Evolutionary conservation across 2,329 filamentous ascomycete genomes (phyloP), one percentile per base, ranked within the genome.

Genomic region (Cladosporium halotolerans): DNA sequence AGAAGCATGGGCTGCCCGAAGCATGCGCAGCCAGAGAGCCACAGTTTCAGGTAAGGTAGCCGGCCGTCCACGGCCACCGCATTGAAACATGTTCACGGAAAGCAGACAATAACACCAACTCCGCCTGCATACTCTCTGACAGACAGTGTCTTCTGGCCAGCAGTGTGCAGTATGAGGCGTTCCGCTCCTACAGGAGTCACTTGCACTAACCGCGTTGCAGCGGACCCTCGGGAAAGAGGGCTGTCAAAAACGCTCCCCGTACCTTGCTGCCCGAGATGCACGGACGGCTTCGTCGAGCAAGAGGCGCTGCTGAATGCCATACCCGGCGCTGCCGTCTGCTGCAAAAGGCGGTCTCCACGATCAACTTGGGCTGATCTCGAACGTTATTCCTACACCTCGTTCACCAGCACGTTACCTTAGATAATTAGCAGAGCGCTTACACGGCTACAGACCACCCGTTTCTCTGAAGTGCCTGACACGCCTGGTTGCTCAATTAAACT

Each of bases 31-130:
- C 34, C 47, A 41, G 47, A 32, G 39, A 51, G 48, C 48, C 48
- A 51, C 48, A 31, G 48, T 51, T 51, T 51, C 48, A 51, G 48
- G 38, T 51, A 51, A n/a, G 40, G 28, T 44, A 19, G 28, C 42
- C 40, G 33, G 28, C 39, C 14, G 10, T 50, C 16, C 9, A 34
- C 32, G 38, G 8, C 47, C 10, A 41, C 39, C 16, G 9, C 40
- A 14, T 10, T 23, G 14, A 19, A n/a, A 9, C 16, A 14, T 42
- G 40, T 13, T 42, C 40, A 18, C 18, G 3, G 14, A 39, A 3
- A 13, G 7, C 11, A 9, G 36, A n/a, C 10, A 16, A 51, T n/a
- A 3, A 28, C 36, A 32, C 44, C 39, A 40, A 51, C 39, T 38
- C 38, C 40, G 32, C 48, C 48, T 51, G 48, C 48, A 51, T 51